Percentiles rank a stretch among this genome's conserved stretches.
Conservation (phyloP, 2,329 filamentous ascomycete species). For the Aspergillus eucalypticola region DNA sequence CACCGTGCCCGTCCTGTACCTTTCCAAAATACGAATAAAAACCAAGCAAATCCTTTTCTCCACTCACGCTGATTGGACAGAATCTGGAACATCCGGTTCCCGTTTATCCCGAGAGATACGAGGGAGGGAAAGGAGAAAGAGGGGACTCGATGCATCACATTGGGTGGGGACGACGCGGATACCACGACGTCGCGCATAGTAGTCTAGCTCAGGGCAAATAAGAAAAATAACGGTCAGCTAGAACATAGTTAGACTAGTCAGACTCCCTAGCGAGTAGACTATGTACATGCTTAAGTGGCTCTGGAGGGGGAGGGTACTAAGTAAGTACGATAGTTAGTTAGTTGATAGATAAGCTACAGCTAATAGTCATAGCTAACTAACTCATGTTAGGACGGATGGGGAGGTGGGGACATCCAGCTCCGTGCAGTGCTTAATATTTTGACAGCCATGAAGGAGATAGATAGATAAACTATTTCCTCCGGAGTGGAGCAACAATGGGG, state of each 20-base stretch:
- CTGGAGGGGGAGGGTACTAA: background rate
- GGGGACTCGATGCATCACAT: constrained; percentile 8
- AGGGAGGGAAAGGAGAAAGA: background rate
- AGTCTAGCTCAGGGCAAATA: background rate
- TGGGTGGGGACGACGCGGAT: background rate
- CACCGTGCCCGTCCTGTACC: background rate
- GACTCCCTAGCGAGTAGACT: background rate
- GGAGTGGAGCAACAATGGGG: background rate
- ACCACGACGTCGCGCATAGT: background rate
- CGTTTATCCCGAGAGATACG: background rate
- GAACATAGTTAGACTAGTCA: constrained; percentile 6
- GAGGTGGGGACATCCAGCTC: no score
- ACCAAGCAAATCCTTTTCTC: background rate
- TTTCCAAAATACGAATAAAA: background rate
- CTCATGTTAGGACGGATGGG: no score
- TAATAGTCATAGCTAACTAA: no score
- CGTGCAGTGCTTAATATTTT: background rate
- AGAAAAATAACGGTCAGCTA: constrained; percentile 11
- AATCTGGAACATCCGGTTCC: background rate
- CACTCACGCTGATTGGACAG: background rate
- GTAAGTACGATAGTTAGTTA: background rate
- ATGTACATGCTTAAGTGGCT: background rate
- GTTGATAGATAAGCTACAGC: background rate
- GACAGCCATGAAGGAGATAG: background rate
- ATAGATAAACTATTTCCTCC: constrained; percentile 2